Conservation (phyloP, 139 green algal genomes). For the Tetratostichococcus sp. region DNA sequence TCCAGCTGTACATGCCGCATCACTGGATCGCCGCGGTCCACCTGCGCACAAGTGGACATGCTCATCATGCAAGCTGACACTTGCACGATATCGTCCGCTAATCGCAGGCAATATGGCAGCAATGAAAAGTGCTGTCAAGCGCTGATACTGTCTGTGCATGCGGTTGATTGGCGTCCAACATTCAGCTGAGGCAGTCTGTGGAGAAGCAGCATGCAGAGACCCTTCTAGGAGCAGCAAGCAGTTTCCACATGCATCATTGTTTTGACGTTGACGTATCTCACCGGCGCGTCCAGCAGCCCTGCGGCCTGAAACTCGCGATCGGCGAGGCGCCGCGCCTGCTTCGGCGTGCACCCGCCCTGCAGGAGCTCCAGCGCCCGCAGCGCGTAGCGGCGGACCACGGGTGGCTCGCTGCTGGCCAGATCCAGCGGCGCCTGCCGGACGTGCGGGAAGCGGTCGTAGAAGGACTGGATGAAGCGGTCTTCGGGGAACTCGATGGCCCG, state of each 20-base stretch:
- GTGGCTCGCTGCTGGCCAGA: slow-evolving; percentile 20
- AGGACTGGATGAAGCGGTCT: slow-evolving; percentile 22
- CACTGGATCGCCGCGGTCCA: not conserved
- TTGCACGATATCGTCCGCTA: too few species aligned
- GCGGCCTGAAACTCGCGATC: not conserved
- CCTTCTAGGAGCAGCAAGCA: too few species aligned
- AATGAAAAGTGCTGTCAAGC: too few species aligned
- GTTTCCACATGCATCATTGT: too few species aligned
- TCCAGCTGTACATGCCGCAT: not conserved
- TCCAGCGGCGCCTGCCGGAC: slow-evolving; percentile 27
- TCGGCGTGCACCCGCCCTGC: not conserved
- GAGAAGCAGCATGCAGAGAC: too few species aligned
- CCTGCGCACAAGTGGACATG: not conserved
- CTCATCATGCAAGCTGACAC: too few species aligned
- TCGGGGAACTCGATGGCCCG: slow-evolving; percentile 22
- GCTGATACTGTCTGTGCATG: too few species aligned
- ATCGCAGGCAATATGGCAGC: too few species aligned
- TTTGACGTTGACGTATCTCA: too few species aligned
- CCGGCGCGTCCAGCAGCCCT: not conserved
- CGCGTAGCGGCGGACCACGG: slow-evolving; percentile 21
- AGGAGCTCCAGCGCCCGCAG: slow-evolving; percentile 30
- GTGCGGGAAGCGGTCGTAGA: slow-evolving; percentile 18
- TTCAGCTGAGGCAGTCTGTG: too few species aligned
- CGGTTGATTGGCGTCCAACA: too few species aligned
- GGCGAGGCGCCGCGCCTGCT: not conserved